These are phyloP conservation scores for Aureobasidium melanogenum DNA, from an alignment of 2,329 filamentous ascomycete genomes.

Conservation along the genomic window DNA sequence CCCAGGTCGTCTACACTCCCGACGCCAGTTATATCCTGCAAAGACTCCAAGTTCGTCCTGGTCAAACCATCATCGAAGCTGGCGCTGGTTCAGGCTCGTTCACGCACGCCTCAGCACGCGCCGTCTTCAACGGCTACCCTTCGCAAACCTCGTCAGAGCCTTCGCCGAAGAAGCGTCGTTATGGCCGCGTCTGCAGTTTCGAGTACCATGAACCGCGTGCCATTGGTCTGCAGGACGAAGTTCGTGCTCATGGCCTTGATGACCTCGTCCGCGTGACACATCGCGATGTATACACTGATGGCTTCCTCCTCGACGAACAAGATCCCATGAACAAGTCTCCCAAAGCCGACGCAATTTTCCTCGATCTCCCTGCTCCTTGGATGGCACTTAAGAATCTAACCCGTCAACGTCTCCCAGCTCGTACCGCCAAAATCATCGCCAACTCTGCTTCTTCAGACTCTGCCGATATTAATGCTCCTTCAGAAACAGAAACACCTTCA, in stretches of 20 bases:
- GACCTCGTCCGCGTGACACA: constrained; percentile 63
- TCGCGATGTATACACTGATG: constrained; percentile 68
- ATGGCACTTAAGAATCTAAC: constrained; percentile 68
- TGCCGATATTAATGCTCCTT: not conserved
- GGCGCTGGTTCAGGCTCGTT: constrained; percentile 78
- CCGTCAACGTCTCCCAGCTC: constrained; percentile 29
- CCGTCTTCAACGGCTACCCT: constrained; percentile 66
- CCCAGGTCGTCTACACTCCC: constrained; percentile 78
- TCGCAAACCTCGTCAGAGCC: constrained; percentile 18
- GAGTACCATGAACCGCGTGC: constrained; percentile 71
- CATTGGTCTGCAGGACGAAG: constrained; percentile 59
- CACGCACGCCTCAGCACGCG: constrained; percentile 67
- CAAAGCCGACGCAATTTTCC: constrained; percentile 61
- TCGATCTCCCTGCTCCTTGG: constrained; percentile 77
- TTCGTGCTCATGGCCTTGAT: constrained; percentile 57
- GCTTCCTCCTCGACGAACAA: constrained; percentile 49
- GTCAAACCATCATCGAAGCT: constrained; percentile 66
- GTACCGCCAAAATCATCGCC: constrained; percentile 8
- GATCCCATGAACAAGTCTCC: constrained; percentile 31
- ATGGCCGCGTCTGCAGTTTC: constrained; percentile 69
- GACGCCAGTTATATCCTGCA: constrained; percentile 82
- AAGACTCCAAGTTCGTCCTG: constrained; percentile 63
- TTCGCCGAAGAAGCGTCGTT: constrained; percentile 25
- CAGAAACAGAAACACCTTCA: not conserved
- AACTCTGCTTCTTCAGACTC: constrained; percentile 4